Percentiles rank a stretch among this genome's conserved stretches.
phyloP scores from a whole-genome alignment of 2,329 filamentous ascomycete species.

The Cryphonectria japonica region DNA sequence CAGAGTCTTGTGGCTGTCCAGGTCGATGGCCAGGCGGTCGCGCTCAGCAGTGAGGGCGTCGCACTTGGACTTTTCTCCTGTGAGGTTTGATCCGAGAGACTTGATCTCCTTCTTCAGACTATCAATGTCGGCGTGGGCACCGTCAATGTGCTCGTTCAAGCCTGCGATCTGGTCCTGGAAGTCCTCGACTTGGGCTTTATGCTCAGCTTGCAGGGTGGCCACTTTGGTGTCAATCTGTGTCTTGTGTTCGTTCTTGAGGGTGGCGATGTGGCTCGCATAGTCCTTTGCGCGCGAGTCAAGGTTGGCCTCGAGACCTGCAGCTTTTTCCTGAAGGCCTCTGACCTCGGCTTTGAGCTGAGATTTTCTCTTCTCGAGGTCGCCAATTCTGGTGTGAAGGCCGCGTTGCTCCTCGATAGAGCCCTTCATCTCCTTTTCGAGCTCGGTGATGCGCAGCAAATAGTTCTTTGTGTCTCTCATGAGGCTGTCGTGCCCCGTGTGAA shows the following conservation, averaged over 20 bases:
- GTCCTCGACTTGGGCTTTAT: slow-evolving; percentile 19
- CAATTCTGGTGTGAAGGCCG: slow-evolving; percentile 22
- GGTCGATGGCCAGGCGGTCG: slow-evolving; percentile 20
- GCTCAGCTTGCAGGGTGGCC: slow-evolving; percentile 11
- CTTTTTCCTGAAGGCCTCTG: slow-evolving; percentile 22
- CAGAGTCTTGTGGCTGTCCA: slow-evolving; percentile 20
- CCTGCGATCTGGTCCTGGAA: slow-evolving; percentile 24
- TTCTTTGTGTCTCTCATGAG: slow-evolving; percentile 25
- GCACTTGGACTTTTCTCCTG: slow-evolving; percentile 19
- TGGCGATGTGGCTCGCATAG: slow-evolving; percentile 19
- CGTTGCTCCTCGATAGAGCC: slow-evolving; percentile 26
- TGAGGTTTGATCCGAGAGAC: slow-evolving; percentile 6
- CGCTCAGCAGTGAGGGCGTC: slow-evolving; percentile 18
- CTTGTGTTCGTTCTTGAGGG: slow-evolving; percentile 23
- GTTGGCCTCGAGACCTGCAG: slow-evolving; percentile 12
- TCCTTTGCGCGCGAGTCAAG: slow-evolving; percentile 24
- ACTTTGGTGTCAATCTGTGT: slow-evolving; percentile 20
- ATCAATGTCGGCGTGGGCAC: slow-evolving; percentile 23
- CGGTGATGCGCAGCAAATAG: slow-evolving; percentile 30
- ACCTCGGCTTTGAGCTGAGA: slow-evolving; percentile 13
- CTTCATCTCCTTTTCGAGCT: slow-evolving; percentile 30
- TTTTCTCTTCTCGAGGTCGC: slow-evolving; percentile 29
- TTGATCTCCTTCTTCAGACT: slow-evolving; percentile 18
- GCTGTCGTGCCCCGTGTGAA: slow-evolving; percentile 22
- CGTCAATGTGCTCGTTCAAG: slow-evolving; percentile 27